phyloP scores from a whole-genome alignment of 2,329 filamentous ascomycete genomes.

The Alternaria atra region DNA sequence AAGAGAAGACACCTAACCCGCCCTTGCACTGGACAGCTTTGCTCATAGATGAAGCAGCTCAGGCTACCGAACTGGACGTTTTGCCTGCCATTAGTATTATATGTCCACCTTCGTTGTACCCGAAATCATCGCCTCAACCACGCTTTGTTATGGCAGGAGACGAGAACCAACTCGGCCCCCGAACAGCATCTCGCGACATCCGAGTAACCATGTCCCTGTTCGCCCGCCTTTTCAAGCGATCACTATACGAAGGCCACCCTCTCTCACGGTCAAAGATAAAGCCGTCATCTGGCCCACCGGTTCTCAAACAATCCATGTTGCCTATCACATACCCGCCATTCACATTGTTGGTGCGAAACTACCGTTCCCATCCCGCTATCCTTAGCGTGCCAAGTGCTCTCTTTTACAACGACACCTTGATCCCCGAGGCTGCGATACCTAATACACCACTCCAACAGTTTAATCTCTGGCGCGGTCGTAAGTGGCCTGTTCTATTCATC shows the following conservation, averaged over 20 bases:
- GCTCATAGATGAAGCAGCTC: slow-evolving; percentile 58
- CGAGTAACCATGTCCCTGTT: slow-evolving; percentile 53
- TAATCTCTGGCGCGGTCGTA: slow-evolving; percentile 50
- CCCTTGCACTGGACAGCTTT: slow-evolving; percentile 55
- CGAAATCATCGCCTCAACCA: slow-evolving; percentile 36
- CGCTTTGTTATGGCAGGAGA: slow-evolving; percentile 59
- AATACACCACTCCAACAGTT: slow-evolving; percentile 38
- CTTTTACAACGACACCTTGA: slow-evolving; percentile 57
- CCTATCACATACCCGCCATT: slow-evolving; percentile 56
- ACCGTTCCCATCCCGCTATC: slow-evolving; percentile 58
- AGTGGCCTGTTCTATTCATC: slow-evolving; percentile 56
- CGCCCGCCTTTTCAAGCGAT: slow-evolving; percentile 51
- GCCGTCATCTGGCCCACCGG: slow-evolving; percentile 35
- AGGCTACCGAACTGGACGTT: slow-evolving; percentile 56
- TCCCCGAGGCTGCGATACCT: slow-evolving; percentile 48
- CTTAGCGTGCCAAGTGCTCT: slow-evolving; percentile 53
- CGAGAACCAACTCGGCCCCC: slow-evolving; percentile 56
- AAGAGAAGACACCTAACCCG: slow-evolving; percentile 10
- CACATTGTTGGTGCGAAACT: slow-evolving; percentile 56
- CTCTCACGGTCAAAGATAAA: slow-evolving; percentile 47
- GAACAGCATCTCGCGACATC: slow-evolving; percentile 47
- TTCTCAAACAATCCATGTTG: slow-evolving; percentile 45
- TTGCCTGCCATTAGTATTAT: slow-evolving; percentile 54
- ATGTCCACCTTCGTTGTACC: slow-evolving; percentile 44
- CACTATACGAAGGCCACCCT: slow-evolving; percentile 53